phyloP scores from a whole-genome alignment of 139 green algal genomes.

The Tetraselmis chui region DNA sequence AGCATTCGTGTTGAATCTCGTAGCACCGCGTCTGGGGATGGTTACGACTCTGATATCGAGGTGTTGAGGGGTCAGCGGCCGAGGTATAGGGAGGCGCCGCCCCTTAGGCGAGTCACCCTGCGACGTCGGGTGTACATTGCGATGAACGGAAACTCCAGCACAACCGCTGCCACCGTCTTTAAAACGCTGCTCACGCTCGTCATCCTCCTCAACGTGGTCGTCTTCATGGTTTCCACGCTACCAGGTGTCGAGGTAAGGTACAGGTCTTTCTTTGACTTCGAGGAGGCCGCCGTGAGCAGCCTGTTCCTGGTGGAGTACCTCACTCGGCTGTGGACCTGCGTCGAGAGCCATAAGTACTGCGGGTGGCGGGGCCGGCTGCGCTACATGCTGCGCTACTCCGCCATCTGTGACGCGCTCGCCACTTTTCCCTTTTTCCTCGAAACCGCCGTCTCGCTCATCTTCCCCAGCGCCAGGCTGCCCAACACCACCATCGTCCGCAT shows the following conservation, averaged over 20 bases:
- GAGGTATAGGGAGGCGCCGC: too few relatives aligned
- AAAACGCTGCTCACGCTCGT: not conserved
- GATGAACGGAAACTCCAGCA: not conserved
- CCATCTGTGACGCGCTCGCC: not conserved
- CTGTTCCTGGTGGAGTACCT: not conserved
- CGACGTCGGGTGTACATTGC: not conserved
- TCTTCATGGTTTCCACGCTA: not conserved
- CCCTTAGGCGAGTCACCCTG: not conserved
- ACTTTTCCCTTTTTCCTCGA: not conserved
- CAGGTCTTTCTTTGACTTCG: not conserved
- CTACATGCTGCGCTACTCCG: not conserved
- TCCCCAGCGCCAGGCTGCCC: not conserved
- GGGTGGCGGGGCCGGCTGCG: not conserved
- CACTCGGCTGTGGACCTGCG: not conserved
- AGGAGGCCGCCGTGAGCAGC: not conserved
- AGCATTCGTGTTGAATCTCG: too few relatives aligned
- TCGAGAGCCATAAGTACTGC: not conserved
- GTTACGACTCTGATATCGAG: too few relatives aligned
- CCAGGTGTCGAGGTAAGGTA: not conserved
- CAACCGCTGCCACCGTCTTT: not conserved
- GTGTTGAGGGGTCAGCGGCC: too few relatives aligned
- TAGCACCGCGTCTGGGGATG: too few relatives aligned
- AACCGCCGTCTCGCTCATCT: not conserved
- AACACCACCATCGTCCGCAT: not conserved
- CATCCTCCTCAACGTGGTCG: not conserved